phyloP scores from a whole-genome alignment of 1,284 basidiomycete species.

The Trametes polyzona region DNA sequence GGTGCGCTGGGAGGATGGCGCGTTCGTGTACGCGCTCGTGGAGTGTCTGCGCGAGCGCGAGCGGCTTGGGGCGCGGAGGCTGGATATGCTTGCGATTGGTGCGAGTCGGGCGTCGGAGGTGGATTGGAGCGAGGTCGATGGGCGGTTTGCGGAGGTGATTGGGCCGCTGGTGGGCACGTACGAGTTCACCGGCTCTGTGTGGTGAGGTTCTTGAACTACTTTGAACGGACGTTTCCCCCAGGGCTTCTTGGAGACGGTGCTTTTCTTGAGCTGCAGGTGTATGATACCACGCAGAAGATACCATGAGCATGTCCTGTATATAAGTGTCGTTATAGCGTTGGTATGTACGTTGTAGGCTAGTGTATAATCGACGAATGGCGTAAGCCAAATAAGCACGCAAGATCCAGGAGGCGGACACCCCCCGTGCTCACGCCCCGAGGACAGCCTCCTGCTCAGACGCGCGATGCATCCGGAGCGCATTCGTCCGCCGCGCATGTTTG shows the following conservation, averaged over 20 bases:
- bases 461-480: neutral
- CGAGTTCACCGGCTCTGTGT: neutral
- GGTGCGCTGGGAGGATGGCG: neutral
- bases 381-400: too few relatives aligned
- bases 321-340: too few relatives aligned
- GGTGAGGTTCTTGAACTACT: too few relatives aligned
- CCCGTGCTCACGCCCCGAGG: neutral
- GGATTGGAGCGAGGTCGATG: neutral
- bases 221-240: too few relatives aligned
- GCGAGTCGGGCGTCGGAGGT: neutral
- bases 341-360: too few relatives aligned
- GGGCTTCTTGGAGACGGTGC: too few relatives aligned
- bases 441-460: neutral
- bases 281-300: neutral
- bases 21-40: neutral
- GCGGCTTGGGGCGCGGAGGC: neutral
- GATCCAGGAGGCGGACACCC: neutral
- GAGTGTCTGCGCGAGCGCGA: neutral
- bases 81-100: neutral
- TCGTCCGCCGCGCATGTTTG: slow-evolving; percentile 58
- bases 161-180: neutral
- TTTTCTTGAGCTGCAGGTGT: neutral
- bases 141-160: neutral
- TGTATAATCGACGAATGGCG: too few relatives aligned
- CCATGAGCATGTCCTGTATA: neutral